phyloP scores from a whole-genome alignment of 768 basidiomycete genomes.

The Antrodiella citrinella region DNA sequence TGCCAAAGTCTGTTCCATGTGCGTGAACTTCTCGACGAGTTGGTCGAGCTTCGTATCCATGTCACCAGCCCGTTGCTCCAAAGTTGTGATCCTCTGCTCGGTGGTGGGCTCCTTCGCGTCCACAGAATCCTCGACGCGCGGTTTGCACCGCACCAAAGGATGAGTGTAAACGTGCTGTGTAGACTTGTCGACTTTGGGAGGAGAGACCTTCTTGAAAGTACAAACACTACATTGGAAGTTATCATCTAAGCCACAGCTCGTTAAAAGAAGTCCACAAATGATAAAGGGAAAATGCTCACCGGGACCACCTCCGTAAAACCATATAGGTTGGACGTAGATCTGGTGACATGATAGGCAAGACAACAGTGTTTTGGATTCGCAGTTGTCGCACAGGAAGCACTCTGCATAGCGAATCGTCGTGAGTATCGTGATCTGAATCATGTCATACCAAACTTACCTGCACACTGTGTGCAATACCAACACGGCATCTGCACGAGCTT shows the following conservation, averaged over 20 bases:
- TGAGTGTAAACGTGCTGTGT: slow-evolving; percentile 6
- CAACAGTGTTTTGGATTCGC: slow-evolving; percentile 5
- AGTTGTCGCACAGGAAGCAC: slow-evolving; percentile 10
- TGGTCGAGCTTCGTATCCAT: slow-evolving; percentile 6
- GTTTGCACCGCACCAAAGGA: slow-evolving; percentile 6
- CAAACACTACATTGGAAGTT: slow-evolving; percentile 7
- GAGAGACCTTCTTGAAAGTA: background rate
- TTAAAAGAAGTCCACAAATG: background rate
- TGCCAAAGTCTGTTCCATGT: background rate
- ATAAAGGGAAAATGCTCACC: slow-evolving; percentile 1
- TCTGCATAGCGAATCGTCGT: slow-evolving; percentile 1
- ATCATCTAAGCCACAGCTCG: background rate
- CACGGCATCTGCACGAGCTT: slow-evolving; percentile 1
- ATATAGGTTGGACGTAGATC: slow-evolving; percentile 3
- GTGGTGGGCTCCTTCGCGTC: background rate
- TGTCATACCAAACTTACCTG: slow-evolving; percentile 2
- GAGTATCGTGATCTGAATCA: no score
- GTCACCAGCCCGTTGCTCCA: slow-evolving; percentile 2
- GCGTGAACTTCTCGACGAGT: background rate
- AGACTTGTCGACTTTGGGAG: background rate
- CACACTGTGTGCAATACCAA: slow-evolving; percentile 13
- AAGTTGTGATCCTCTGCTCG: background rate
- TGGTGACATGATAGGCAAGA: slow-evolving; percentile 2
- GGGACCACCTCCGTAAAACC: slow-evolving; percentile 4
- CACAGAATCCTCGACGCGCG: background rate